Conservation (phyloP, 805 yeast species). For the Kazachstania psychrophila region DNA sequence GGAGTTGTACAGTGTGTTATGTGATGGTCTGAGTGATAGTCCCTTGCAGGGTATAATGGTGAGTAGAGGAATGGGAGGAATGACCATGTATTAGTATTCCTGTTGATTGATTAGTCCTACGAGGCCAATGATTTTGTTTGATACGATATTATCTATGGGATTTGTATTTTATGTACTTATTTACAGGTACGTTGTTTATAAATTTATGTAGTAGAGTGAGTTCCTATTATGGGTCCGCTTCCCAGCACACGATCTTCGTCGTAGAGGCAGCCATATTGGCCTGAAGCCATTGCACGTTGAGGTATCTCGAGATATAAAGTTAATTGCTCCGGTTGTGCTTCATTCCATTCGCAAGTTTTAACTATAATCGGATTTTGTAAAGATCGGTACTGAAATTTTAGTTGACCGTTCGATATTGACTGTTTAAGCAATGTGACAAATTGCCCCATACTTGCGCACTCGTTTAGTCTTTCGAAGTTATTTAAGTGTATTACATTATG, state of each 20-base stretch:
- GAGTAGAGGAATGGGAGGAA: too few species aligned
- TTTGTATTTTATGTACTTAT: too few species aligned
- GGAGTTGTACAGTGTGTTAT: too few species aligned
- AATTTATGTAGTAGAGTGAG: too few species aligned
- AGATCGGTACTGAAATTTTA: slow-evolving; percentile 62
- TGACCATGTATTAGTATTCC: too few species aligned
- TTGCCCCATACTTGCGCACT: too few species aligned
- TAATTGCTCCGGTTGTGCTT: slow-evolving; percentile 10
- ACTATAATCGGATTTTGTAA: slow-evolving; percentile 51
- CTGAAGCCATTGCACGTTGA: slow-evolving; percentile 77
- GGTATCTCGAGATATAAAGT: slow-evolving; percentile 35
- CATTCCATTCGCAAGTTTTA: slow-evolving; percentile 11
- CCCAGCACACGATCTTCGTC: slow-evolving; percentile 61
- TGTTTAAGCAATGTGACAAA: not conserved
- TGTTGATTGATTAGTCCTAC: too few species aligned
- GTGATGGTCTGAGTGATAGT: too few species aligned
- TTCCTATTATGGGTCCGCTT: slow-evolving; percentile 35
- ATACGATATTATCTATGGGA: too few species aligned
- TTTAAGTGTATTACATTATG: slow-evolving; percentile 35
- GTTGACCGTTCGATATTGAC: not conserved
- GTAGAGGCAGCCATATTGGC: slow-evolving; percentile 76
- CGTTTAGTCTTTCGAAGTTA: slow-evolving; percentile 27
- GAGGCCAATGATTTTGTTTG: too few species aligned
- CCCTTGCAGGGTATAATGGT: too few species aligned
- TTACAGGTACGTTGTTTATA: too few species aligned